Percentiles rank a stretch among this genome's conserved stretches.
Evolutionary conservation across 2,329 filamentous ascomycete genomes (phyloP).

Genomic region (Orbilia blumenaviensis): DNA sequence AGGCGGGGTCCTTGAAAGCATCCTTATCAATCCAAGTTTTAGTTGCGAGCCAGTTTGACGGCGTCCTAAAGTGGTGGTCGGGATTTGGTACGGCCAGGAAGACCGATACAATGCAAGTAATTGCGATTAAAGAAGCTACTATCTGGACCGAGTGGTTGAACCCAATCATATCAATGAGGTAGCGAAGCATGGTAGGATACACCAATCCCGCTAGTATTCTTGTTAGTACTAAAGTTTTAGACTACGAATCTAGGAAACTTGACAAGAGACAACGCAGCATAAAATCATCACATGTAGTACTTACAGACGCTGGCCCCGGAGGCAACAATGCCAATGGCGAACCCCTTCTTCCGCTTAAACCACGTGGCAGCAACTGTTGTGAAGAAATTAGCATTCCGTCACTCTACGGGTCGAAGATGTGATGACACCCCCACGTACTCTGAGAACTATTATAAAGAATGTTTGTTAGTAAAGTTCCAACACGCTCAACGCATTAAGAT

Average conservation of each 20-base stretch:
- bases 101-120: slow-evolving; percentile 45
- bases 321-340: slow-evolving; percentile 49
- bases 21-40: slow-evolving; percentile 43
- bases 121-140: slow-evolving; percentile 9
- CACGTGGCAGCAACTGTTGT: slow-evolving; percentile 43
- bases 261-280: not conserved
- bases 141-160: slow-evolving; percentile 41
- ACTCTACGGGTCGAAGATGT: not conserved
- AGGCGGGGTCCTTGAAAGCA: slow-evolving; percentile 37
- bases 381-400: not conserved
- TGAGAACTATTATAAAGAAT: slow-evolving; percentile 30
- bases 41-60: slow-evolving; percentile 13
- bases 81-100: slow-evolving; percentile 44
- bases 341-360: slow-evolving; percentile 52
- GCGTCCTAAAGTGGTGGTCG: slow-evolving; percentile 35
- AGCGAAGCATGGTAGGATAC: slow-evolving; percentile 48
- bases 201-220: slow-evolving; percentile 30
- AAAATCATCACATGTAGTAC: not conserved
- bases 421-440: slow-evolving; percentile 8
- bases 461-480: slow-evolving; percentile 23
- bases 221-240: not conserved
- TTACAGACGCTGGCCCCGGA: slow-evolving; percentile 48
- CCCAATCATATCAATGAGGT: slow-evolving; percentile 34
- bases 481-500: slow-evolving; percentile 22
- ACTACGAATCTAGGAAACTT: too few species aligned